Base-by-base conservation (phyloP, 805 yeast genomes). In the Peterozyma toletana region DNA sequence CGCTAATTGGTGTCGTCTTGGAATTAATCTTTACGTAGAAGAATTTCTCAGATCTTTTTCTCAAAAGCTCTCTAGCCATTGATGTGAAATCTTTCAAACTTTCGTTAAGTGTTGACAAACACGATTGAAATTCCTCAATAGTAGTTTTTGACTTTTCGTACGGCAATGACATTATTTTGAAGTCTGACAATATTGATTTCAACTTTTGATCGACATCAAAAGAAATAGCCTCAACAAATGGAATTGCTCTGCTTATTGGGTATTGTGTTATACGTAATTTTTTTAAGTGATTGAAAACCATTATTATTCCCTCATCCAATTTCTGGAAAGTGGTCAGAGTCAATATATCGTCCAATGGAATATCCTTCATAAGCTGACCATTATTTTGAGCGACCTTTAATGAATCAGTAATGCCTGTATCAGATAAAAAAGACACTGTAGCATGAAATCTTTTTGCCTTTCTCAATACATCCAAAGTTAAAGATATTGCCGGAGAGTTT, bases 371-470 rank as follows among this genome's bases (percentile, higher is more conserved):
- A 27, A 91, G 63, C 9, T 75, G 73, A 49, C 80, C 81, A 55
- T 80, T 80, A n/a, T 70, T 67, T 11, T 66, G 63, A 0, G 88
- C 76, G 17, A 61, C 60, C 3, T 65, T 64, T 11, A 77, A 48
- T 13, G 83, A 77, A 27, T 77, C 80, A 33, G 66, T 60, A 16
- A 91, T 60, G 0, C 87, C 86, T 2, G 84, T 78, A 53, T 86
- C 95, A 5, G 87, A 76, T 31, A 75, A 64, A 53, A 86, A 83
- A 33, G 83, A 72, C n/a, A 78, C 75, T 0, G 90, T 81, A 1
- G 87, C 81, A 56, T 86, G 95, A 55, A 81, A 86, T 49, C 97
- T 68, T 51, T 86, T 89, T 2, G 89, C 88, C 13, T 71, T 64
- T 47, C 77, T 75, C 44, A 90, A 66, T 0, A 85, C 64, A 1